phyloP scores from a whole-genome alignment of 1,284 basidiomycete species.

The Fomitopsis schrenkii region DNA sequence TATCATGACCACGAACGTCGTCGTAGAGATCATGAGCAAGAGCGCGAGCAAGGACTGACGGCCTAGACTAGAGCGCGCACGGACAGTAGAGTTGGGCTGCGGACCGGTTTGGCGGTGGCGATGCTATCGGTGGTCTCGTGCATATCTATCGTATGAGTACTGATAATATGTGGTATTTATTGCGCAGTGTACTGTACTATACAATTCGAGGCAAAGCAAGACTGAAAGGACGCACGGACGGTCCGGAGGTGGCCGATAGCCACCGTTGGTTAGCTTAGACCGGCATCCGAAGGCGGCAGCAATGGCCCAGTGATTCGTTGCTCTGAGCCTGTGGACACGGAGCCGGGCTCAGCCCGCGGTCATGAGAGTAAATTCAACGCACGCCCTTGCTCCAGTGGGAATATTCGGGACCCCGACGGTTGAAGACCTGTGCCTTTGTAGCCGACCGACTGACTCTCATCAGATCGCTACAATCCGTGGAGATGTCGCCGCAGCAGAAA shows the following conservation, averaged over 20 bases:
- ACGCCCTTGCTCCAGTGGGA: background rate
- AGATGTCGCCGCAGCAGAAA: slow-evolving; percentile 8
- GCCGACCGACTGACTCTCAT: background rate
- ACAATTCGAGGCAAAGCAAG: slow-evolving; percentile 1
- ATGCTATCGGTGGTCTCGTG: background rate
- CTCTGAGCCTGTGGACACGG: too few species aligned
- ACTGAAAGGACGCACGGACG: too few species aligned
- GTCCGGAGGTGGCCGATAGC: background rate
- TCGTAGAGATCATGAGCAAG: slow-evolving; percentile 57
- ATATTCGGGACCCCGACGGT: background rate
- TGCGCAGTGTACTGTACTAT: slow-evolving; percentile 2
- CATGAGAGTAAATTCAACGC: background rate
- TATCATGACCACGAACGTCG: slow-evolving; percentile 71
- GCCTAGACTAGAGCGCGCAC: background rate
- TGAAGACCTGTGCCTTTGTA: background rate
- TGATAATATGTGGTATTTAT: slow-evolving; percentile 6
- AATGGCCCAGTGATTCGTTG: too few species aligned
- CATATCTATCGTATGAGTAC: slow-evolving; percentile 8
- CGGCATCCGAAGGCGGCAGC: background rate
- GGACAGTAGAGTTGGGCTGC: background rate
- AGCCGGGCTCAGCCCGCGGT: background rate
- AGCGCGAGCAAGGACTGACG: background rate
- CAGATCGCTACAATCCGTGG: background rate
- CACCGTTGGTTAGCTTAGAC: background rate
- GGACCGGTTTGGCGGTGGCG: background rate